Evolutionary conservation across 345 rosid genomes (phyloP), one percentile per base, ranked within the genome.

Genomic region (Cochlearia excelsa): DNA sequence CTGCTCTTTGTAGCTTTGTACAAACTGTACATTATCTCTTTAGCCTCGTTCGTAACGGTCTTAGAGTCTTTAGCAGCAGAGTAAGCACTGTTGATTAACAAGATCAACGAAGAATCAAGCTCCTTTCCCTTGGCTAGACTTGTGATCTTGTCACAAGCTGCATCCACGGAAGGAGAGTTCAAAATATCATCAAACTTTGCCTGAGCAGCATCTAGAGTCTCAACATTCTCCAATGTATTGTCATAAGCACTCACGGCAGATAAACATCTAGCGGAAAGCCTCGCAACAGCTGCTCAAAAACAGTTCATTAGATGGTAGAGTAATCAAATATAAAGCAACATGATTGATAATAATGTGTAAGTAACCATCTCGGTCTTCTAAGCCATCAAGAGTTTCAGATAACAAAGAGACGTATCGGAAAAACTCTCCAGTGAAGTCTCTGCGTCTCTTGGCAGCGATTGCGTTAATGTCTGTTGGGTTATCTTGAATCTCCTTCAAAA

Each of bases 301-400:
- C 23, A 37, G 30, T 4, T 0, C 16, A 50, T 30, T 34, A 49
- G 42, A 16, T 16, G 23, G 23, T 16, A 16, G 23, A 16, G 23
- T 16, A 16, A 16, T 16, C 23, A 16, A 16, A 16, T 16, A 16
- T 16, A 16, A 16, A 16, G 23, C 23, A 16, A 16, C 23, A 16
- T 16, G 23, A 16, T 16, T 16, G 23, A 16, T 16, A 16, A 16
- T 45, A 46, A 55, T 27, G 66, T 51, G 39, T 44, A 55, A 61
- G 4, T 86, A 86, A 92, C 96, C 98, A 82, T 88, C 98, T 16
- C 82, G 68, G 62, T 83, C 97, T 71, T 88, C 98, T 70, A 88
- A 77, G 62, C 76, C 50, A 61, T 88, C 89, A 64, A 69, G 65
- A 29, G 83, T 78, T 66, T 92, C 94, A 2, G 87, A 78, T 78